These are phyloP conservation scores for Daldinia vernicosa DNA, from an alignment of 495 filamentous ascomycete species.

Conservation along the genomic window DNA sequence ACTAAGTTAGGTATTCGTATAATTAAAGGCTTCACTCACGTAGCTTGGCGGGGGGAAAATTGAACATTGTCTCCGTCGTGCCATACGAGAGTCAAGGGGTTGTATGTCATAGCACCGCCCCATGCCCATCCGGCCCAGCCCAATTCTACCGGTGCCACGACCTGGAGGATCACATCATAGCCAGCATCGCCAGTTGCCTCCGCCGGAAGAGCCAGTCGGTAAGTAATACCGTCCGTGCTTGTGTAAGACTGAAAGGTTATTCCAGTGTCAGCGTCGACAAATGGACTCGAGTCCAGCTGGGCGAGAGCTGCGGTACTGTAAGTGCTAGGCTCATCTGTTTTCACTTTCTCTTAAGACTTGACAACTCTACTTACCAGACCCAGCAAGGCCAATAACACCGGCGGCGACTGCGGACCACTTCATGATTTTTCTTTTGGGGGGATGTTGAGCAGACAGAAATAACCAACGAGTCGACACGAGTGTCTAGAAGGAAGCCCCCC, in stretches of 20 bases:
- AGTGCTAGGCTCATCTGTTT: slow-evolving; percentile 2
- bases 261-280: slow-evolving; percentile 52
- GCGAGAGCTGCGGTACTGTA: slow-evolving; percentile 25
- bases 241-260: slow-evolving; percentile 54
- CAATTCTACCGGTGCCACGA: slow-evolving; percentile 49
- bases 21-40: slow-evolving; percentile 44
- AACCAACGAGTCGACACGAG: slow-evolving; percentile 5
- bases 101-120: slow-evolving; percentile 60
- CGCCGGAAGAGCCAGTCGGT: slow-evolving; percentile 54
- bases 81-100: slow-evolving; percentile 57
- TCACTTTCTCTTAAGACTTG: background rate
- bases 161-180: slow-evolving; percentile 56
- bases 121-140: slow-evolving; percentile 59
- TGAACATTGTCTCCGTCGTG: slow-evolving; percentile 51
- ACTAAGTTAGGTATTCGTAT: background rate
- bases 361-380: slow-evolving; percentile 31
- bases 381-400: slow-evolving; percentile 23
- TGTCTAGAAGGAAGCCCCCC: slow-evolving; percentile 6
- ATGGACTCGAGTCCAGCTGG: slow-evolving; percentile 48
- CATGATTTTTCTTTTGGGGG: slow-evolving; percentile 24
- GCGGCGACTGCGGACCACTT: slow-evolving; percentile 34
- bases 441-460: slow-evolving; percentile 3
- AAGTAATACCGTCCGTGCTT: slow-evolving; percentile 48
- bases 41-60: slow-evolving; percentile 53
- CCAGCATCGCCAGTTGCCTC: slow-evolving; percentile 43